phyloP scores from a whole-genome alignment of 2,329 filamentous ascomycete species.

The Neofusicoccum kwambonambiense region DNA sequence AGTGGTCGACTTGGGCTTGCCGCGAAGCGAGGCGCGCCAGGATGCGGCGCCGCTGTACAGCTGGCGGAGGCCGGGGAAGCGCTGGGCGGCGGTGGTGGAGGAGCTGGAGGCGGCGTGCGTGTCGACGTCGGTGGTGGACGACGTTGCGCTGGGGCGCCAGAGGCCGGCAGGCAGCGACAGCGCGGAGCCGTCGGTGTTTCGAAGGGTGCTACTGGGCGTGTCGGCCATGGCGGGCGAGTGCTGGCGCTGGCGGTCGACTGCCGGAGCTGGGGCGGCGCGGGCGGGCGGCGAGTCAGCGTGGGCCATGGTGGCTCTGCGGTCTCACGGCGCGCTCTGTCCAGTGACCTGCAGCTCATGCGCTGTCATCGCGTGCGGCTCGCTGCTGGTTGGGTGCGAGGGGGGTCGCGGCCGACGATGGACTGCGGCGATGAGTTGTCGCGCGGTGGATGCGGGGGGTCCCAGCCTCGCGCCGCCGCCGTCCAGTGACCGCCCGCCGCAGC shows the following conservation, averaged over 20 bases:
- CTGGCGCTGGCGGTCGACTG: not conserved
- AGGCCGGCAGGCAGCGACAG: not conserved
- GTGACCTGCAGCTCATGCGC: slow-evolving; percentile 10
- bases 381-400: slow-evolving; percentile 9
- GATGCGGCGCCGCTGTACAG: slow-evolving; percentile 14
- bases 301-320: slow-evolving; percentile 4
- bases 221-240: not conserved
- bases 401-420: not conserved
- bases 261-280: not conserved
- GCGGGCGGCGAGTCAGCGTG: slow-evolving; percentile 8
- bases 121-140: not conserved
- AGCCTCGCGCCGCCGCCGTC: not conserved
- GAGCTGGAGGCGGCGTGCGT: not conserved
- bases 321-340: slow-evolving; percentile 10
- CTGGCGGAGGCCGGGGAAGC: slow-evolving; percentile 13
- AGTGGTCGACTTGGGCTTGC: slow-evolving; percentile 34
- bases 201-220: not conserved
- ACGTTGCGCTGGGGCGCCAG: not conserved
- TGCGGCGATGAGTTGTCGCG: slow-evolving; percentile 15
- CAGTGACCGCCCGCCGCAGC: not conserved
- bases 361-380: slow-evolving; percentile 15
- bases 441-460: not conserved
- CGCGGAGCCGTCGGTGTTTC: not conserved
- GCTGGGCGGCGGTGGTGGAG: not conserved
- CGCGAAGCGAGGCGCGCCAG: slow-evolving; percentile 10